phyloP scores from a whole-genome alignment of 768 basidiomycete genomes.

The Trichaptum fuscoviolaceum region DNA sequence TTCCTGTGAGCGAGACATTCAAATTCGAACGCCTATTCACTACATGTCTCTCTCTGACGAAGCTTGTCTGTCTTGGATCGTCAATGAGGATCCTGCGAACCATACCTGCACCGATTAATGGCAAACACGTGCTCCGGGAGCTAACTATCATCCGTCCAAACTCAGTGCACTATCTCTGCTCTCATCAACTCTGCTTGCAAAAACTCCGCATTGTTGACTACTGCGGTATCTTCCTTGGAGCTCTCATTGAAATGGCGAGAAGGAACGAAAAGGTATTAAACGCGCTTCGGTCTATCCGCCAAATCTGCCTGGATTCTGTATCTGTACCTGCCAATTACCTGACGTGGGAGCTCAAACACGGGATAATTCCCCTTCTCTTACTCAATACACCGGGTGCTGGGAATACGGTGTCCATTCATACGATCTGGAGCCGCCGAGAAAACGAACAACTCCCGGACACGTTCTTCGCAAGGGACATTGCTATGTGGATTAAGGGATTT shows the following conservation, averaged over 20 bases:
- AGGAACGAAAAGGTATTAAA: not conserved
- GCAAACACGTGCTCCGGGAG: not conserved
- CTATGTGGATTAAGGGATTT: too few species aligned
- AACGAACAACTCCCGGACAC: too few species aligned
- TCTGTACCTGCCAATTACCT: not conserved
- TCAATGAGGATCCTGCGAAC: not conserved
- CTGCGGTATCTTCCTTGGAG: not conserved
- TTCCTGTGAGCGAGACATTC: not conserved
- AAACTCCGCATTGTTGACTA: not conserved
- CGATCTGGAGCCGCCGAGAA: too few species aligned
- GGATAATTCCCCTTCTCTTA: not conserved
- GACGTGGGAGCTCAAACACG: not conserved
- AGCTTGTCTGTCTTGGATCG: not conserved
- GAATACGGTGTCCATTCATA: too few species aligned
- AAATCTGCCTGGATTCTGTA: not conserved
- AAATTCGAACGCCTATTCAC: not conserved
- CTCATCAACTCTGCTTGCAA: not conserved
- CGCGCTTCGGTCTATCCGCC: not conserved
- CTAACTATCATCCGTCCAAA: not conserved
- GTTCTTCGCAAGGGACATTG: too few species aligned
- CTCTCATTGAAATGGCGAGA: not conserved
- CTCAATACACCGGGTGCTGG: not conserved
- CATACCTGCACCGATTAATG: not conserved
- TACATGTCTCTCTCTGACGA: not conserved
- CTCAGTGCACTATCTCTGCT: not conserved